A percentile compares a stretch with the other conserved stretches of the same genome.
phyloP scores from a whole-genome alignment of 2,329 filamentous ascomycete genomes.

The Amauroascus niger region DNA sequence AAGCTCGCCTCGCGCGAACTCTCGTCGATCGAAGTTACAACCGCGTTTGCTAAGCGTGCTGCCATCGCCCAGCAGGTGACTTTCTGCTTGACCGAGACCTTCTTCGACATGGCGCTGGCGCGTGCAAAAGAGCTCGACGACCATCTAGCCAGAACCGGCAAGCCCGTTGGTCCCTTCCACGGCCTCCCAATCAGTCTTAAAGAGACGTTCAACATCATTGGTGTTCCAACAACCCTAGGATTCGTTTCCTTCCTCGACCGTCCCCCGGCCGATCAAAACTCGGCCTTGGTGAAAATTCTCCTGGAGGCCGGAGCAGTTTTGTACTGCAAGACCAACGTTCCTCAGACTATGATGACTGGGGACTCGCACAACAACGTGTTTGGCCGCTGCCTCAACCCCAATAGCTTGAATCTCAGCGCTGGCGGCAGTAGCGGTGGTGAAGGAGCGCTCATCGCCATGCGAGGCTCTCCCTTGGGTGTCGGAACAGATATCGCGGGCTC shows the following conservation, averaged over 20 bases:
- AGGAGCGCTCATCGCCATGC: constrained; percentile 46
- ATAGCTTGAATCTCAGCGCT: constrained; percentile 44
- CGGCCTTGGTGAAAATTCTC: constrained; percentile 47
- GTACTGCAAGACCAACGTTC: constrained; percentile 47
- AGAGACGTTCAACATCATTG: constrained; percentile 41
- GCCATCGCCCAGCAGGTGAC: constrained; percentile 52
- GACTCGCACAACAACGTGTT: constrained; percentile 55
- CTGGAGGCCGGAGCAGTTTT: constrained; percentile 45
- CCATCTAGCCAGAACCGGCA: constrained; percentile 35
- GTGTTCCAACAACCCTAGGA: constrained; percentile 29
- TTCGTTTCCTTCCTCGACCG: constrained; percentile 7
- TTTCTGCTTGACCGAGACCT: constrained; percentile 50
- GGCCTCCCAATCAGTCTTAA: constrained; percentile 51
- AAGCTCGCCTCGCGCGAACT: background rate
- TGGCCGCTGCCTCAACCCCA: constrained; percentile 48
- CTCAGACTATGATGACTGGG: constrained; percentile 28
- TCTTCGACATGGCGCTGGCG: constrained; percentile 45
- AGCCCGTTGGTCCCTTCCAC: constrained; percentile 50
- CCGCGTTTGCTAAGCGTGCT: constrained; percentile 38
- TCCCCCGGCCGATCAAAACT: constrained; percentile 6
- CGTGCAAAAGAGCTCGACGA: constrained; percentile 43
- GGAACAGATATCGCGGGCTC: constrained; percentile 47
- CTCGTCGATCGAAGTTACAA: constrained; percentile 42
- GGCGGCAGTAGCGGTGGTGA: constrained; percentile 53
- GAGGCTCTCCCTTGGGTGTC: constrained; percentile 47